These are phyloP conservation scores for Mucor circinelloides DNA, from an alignment of 371 early-diverging fungal genomes.

Conservation along the genomic window DNA sequence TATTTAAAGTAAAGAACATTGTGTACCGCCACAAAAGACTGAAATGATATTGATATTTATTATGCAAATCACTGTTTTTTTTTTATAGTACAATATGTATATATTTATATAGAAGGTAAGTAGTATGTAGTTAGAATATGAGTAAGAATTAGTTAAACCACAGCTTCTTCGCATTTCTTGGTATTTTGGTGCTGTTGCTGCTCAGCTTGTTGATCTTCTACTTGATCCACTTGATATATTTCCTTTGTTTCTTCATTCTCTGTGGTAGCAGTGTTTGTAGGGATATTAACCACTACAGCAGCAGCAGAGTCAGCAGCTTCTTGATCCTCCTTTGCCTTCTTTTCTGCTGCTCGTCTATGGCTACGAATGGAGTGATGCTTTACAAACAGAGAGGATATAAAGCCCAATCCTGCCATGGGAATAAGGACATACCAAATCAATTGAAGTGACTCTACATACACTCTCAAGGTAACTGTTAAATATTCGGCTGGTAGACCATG, in stretches of 20 bases:
- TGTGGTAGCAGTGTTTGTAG: not conserved
- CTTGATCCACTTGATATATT: not conserved
- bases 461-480: constrained; percentile 16
- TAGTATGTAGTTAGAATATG: not conserved
- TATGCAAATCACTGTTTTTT: not conserved
- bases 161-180: not conserved
- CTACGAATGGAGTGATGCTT: constrained; percentile 17
- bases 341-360: constrained; percentile 4
- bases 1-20: too few relatives aligned
- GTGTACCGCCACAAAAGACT: too few relatives aligned
- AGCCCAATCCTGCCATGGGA: constrained; percentile 36
- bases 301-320: not conserved
- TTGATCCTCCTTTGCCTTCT: not conserved
- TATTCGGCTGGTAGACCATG: constrained; percentile 40
- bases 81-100: not conserved
- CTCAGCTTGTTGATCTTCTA: not conserved
- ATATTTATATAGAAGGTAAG: not conserved
- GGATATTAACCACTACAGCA: not conserved
- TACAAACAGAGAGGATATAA: constrained; percentile 24
- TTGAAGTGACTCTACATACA: constrained; percentile 33
- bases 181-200: not conserved
- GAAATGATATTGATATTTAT: not conserved
- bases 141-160: not conserved
- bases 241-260: not conserved
- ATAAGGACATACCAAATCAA: constrained; percentile 45